Evolutionary conservation across 129 eudicot species (phyloP).

Genomic region (Flaveria robusta): DNA sequence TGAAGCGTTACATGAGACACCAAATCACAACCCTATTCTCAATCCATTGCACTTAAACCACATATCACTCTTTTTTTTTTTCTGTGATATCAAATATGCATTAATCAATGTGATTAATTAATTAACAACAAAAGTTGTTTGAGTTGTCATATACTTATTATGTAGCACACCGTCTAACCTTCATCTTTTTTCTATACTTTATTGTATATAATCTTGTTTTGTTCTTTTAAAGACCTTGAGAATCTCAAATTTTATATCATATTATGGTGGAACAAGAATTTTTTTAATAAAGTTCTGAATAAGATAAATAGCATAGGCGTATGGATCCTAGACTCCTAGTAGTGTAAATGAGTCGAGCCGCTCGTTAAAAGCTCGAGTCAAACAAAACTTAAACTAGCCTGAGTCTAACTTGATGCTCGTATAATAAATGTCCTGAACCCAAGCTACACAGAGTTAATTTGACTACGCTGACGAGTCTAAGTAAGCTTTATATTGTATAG

Average conservation of each 20-base stretch:
- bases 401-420: background rate
- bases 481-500: no score
- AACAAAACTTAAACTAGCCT: no score
- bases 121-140: constrained; percentile 30
- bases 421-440: background rate
- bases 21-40: constrained; percentile 11
- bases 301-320: background rate
- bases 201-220: background rate
- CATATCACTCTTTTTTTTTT: constrained; percentile 22
- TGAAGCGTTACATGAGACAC: background rate
- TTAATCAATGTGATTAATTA: constrained; percentile 29
- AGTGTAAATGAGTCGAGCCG: background rate
- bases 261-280: no score
- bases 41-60: constrained; percentile 37
- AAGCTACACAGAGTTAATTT: no score
- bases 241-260: no score
- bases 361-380: no score
- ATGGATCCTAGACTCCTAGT: background rate
- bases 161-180: constrained; percentile 14
- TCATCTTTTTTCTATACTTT: background rate
- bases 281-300: no score
- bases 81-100: constrained; percentile 19
- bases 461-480: no score
- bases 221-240: background rate
- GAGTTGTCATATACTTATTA: constrained; percentile 31